These are phyloP conservation scores for Ophiorrhiza pumila DNA, from an alignment of 257 asterid genomes.

Conservation along the genomic window DNA sequence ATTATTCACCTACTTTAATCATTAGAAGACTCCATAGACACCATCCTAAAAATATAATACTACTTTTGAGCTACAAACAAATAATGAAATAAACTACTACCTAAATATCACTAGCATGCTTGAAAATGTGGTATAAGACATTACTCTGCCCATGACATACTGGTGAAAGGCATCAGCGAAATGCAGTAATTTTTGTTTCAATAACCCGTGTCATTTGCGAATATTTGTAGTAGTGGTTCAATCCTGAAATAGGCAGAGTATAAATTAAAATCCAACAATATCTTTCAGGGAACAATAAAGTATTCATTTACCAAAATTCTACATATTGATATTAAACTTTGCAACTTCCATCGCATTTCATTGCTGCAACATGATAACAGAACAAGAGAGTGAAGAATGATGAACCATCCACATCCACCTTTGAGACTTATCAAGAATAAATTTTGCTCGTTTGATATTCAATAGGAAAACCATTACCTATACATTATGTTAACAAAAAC, in stretches of 20 bases:
- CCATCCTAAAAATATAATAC: not conserved
- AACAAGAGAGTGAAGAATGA: conserved; percentile 17
- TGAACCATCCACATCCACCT: conserved; percentile 98
- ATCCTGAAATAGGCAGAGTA: conserved; percentile 50
- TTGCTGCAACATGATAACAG: not conserved
- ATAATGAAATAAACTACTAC: not conserved
- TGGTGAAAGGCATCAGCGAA: conserved; percentile 98
- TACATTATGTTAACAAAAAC: conserved; percentile 21
- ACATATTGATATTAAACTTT: not conserved
- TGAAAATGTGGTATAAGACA: conserved; percentile 11
- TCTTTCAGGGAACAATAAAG: too few species aligned
- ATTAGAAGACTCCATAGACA: not conserved
- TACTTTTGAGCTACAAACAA: conserved; percentile 10
- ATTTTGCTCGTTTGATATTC: conserved; percentile 93
- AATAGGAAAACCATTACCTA: conserved; percentile 91
- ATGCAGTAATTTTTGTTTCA: conserved; percentile 90
- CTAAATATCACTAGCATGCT: not conserved
- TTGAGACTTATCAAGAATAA: conserved; percentile 86
- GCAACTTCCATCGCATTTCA: not conserved
- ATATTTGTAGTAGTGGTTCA: conserved; percentile 51
- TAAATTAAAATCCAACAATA: not conserved
- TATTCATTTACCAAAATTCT: not conserved
- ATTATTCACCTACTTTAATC: not conserved
- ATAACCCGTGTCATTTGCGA: conserved; percentile 84
- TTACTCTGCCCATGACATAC: conserved; percentile 98